Conservation (phyloP, 2,329 filamentous ascomycete genomes). For the Verticillium alfalfae region DNA sequence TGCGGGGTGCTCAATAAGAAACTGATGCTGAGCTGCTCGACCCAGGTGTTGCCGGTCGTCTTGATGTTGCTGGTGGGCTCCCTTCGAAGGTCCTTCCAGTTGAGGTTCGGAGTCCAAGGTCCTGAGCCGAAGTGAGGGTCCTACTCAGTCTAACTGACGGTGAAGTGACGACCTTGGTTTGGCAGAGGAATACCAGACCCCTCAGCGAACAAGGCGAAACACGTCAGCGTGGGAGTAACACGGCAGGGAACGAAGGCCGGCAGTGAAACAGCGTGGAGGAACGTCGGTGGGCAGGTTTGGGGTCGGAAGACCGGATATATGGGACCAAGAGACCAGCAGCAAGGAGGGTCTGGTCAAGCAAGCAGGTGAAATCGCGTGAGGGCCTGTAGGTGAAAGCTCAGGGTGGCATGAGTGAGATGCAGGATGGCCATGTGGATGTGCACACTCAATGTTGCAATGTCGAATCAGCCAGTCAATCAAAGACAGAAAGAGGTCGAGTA, state of each 20-base stretch:
- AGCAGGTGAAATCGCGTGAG: slow-evolving; percentile 37
- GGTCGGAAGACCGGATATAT: slow-evolving; percentile 13
- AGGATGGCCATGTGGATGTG: slow-evolving; percentile 23
- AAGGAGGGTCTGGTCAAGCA: slow-evolving; percentile 63
- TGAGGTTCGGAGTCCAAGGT: not conserved
- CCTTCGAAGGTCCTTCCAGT: not conserved
- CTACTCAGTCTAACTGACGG: not conserved
- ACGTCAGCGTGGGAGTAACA: slow-evolving; percentile 2
- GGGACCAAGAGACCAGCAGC: slow-evolving; percentile 31
- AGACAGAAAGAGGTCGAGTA: slow-evolving; percentile 13
- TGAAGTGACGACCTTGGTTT: not conserved
- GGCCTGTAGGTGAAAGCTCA: not conserved
- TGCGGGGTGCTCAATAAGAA: not conserved
- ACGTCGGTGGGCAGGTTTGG: slow-evolving; percentile 2
- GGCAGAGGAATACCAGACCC: slow-evolving; percentile 19
- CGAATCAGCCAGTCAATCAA: slow-evolving; percentile 13
- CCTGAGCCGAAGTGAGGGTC: not conserved
- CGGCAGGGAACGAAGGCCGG: slow-evolving; percentile 8
- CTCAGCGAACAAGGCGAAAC: slow-evolving; percentile 9
- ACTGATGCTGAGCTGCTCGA: not conserved
- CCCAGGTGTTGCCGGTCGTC: not conserved
- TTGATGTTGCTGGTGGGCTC: not conserved
- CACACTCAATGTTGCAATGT: not conserved
- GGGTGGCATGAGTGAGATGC: slow-evolving; percentile 14
- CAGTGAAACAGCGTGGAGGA: not conserved